Evolutionary conservation across 331 rosid genomes (phyloP), one percentile per base, ranked within the genome.

Genomic region (Quercus phellos): DNA sequence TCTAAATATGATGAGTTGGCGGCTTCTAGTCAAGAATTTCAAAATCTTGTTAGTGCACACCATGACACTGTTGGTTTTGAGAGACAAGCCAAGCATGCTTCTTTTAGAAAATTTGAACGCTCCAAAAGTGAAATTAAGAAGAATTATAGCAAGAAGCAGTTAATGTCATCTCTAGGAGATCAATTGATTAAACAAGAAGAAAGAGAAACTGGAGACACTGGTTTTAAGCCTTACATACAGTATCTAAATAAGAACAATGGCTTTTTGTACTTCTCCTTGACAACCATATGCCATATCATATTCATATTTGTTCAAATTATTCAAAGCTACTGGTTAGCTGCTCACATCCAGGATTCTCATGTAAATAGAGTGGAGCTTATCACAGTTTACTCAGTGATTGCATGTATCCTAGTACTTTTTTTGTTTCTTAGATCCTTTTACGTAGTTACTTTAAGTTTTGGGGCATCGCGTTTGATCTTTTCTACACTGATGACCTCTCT

Each of bases 301-400:
- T 66, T 66, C 51, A 17, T 18, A 30, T 22, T 30, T 5, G 70
- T 43, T 43, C 70, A 66, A 22, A 6, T 66, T 10, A 17, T 66
- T 6, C 70, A 66, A 66, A 66, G n/a, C 70, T 66, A 66, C 11
- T 66, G 70, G 70, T 32, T 66, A 46, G 70, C 70, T n/a, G 22
- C 70, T 66, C 14, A 66, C 14, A 66, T 66, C 51, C 51, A 66
- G 46, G 51, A 66, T 8, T 18, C 70, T 3, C n/a, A 66, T 32
- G 21, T 32, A 17, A 66, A 43, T 43, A 66, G 13, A 32, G 26
- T 18, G 16, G n/a, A 66, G 9, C 35, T 66, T 19, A 32, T 66
- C n/a, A 43, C 50, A 64, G 70, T 64, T 30, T 64, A 64, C 70
- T 64, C 70, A 32, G 50, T 19, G 46, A 64, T 64, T 64, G 70